phyloP scores from a whole-genome alignment of 192 early-diverging fungal genomes.

The Geranomyces michiganensis region DNA sequence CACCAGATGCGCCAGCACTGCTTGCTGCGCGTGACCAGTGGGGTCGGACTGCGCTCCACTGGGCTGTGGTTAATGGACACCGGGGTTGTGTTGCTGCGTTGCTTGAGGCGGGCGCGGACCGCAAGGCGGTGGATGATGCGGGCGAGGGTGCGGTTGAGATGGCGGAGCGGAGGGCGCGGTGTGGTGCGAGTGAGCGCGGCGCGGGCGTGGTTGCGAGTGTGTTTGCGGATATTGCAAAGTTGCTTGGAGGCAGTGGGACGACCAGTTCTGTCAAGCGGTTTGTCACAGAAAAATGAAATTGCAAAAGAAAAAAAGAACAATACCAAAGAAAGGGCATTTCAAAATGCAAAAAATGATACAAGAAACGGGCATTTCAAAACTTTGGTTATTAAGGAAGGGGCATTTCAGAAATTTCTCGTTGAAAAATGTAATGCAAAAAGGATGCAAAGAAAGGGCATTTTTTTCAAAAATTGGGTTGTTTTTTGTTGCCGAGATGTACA shows the following conservation, averaged over 20 bases:
- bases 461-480: too few relatives aligned
- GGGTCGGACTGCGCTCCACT: slow-evolving; percentile 40
- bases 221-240: slow-evolving; percentile 46
- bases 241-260: slow-evolving; percentile 41
- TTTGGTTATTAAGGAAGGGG: too few relatives aligned
- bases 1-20: not conserved
- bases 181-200: slow-evolving; percentile 39
- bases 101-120: slow-evolving; percentile 32
- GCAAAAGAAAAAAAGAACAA: too few relatives aligned
- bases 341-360: too few relatives aligned
- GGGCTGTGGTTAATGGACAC: slow-evolving; percentile 47
- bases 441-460: too few relatives aligned
- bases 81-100: slow-evolving; percentile 31
- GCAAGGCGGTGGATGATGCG: slow-evolving; percentile 14
- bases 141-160: slow-evolving; percentile 39
- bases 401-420: too few relatives aligned
- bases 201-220: slow-evolving; percentile 39
- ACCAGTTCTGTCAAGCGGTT: slow-evolving; percentile 36
- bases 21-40: slow-evolving; percentile 27
- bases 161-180: slow-evolving; percentile 45
- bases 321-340: too few relatives aligned
- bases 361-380: too few relatives aligned
- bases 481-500: too few relatives aligned
- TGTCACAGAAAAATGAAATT: not conserved
- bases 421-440: too few relatives aligned